Percentiles rank a stretch among this genome's conserved stretches.
These are phyloP conservation scores for Cardiosporidium cionae DNA, from an alignment of 169 alveolate species.

Conservation along the genomic window DNA sequence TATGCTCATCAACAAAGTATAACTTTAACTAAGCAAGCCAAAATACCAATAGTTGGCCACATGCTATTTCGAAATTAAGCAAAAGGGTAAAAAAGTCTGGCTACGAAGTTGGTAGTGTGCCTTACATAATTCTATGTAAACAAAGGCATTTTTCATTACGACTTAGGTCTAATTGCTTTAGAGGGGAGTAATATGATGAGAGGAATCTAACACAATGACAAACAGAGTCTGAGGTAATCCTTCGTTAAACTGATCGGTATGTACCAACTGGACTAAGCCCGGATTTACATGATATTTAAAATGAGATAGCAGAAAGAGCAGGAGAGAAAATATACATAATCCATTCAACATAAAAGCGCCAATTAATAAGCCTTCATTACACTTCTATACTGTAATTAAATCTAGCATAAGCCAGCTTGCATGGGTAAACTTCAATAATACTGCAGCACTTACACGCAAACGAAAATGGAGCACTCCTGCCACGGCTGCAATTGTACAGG, in stretches of 20 bases:
- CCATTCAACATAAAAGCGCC: not conserved
- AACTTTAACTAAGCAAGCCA: no score
- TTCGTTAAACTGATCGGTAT: no score
- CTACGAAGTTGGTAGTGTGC: not conserved
- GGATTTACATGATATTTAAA: not conserved
- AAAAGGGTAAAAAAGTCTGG: not conserved
- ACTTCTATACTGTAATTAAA: not conserved
- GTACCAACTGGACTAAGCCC: no score
- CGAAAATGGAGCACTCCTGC: constrained; percentile 35
- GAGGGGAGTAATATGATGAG: no score
- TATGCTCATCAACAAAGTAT: no score
- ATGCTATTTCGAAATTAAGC: no score
- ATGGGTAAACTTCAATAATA: not conserved
- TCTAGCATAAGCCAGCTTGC: not conserved
- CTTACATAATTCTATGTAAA: no score
- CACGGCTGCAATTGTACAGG: constrained; percentile 39
- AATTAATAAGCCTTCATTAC: not conserved
- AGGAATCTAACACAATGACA: no score
- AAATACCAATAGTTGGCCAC: no score
- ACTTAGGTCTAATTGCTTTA: no score
- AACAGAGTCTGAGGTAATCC: no score
- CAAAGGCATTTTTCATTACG: no score
- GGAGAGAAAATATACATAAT: not conserved
- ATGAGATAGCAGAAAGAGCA: not conserved
- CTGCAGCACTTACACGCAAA: constrained; percentile 19